Base-by-base conservation (phyloP, 805 yeast species). In the Scheffersomyces amazonensis region DNA sequence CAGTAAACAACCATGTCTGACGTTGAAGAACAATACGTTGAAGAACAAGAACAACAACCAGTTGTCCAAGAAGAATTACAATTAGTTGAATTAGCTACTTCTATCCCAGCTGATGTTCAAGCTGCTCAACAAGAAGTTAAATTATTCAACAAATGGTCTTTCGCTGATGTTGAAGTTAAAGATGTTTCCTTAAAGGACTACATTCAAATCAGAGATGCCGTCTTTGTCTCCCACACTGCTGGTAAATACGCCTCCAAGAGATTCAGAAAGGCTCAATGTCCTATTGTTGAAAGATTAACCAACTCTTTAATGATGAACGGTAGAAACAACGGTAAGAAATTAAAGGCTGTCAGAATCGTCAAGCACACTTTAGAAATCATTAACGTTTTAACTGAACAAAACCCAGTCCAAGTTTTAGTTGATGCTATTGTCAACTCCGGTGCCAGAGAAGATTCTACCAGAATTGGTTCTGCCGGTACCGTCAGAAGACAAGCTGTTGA, bases 401-500 rank as follows among this genome's bases (percentile, higher is more conserved):
- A 93, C 96, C 99, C 99, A 70, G 74, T 93, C 75, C 99, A 93
- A 81, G 96, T 93, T 67, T 79, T 93, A 66, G 97, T 93, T 73
- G 99, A 93, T 64, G 99, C 99, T 64, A 84, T 93, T 69, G 89
- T 88, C 80, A 95, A 95, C 96, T 87, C 97, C 58, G 99, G 99
- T 76, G 96, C 99, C 76, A 89, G 99, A 83, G 99, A 93, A 83
- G 99, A 93, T 78, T 88, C 98, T 69, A 93, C 99, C 82, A 90
- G 99, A 87, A 91, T 95, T 64, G 99, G 99, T 79, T 90, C 97
- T 69, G 90, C 97, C 67, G 99, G 99, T 87, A 87, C 98, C 69
- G 99, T 95, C 65, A 93, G 99, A 87, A 89, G 99, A 85, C 99
- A 95, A 81, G 99, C 99, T 59, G 99, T 93, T 71, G 99, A 93